A percentile compares a stretch with the other conserved stretches of the same genome.
Conservation (phyloP, 495 filamentous ascomycete genomes). For the Daldinia caldariorum region DNA sequence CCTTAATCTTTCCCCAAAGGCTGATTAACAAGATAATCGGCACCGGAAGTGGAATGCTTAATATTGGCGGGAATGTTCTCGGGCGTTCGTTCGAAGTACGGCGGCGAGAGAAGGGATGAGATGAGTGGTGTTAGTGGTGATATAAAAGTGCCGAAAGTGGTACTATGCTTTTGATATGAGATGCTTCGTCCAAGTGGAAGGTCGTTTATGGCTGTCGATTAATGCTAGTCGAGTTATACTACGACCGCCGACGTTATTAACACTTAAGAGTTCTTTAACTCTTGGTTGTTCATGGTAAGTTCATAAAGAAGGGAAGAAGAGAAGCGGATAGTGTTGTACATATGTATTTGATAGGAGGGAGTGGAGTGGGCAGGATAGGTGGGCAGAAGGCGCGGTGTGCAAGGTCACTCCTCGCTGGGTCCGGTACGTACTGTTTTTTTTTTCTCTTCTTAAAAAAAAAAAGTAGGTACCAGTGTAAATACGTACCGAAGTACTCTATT, state of each 20-base stretch:
- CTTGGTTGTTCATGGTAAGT: slow-evolving; percentile 37
- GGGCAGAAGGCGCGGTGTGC: slow-evolving; percentile 48
- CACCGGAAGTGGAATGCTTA: slow-evolving; percentile 24
- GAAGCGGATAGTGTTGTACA: slow-evolving; percentile 45
- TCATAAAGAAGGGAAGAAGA: slow-evolving; percentile 25
- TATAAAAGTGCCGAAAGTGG: slow-evolving; percentile 22
- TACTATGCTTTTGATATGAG: slow-evolving; percentile 29
- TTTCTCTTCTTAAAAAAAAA: too few relatives aligned
- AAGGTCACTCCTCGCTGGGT: slow-evolving; percentile 35
- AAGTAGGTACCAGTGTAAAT: neutral
- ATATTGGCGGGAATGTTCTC: slow-evolving; percentile 25
- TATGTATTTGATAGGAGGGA: slow-evolving; percentile 50
- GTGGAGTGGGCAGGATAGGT: slow-evolving; percentile 42
- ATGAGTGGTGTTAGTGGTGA: too few relatives aligned
- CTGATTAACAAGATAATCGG: slow-evolving; percentile 33
- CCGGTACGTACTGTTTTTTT: slow-evolving; percentile 38
- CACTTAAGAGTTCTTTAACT: slow-evolving; percentile 37
- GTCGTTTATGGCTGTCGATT: slow-evolving; percentile 24
- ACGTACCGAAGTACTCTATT: slow-evolving; percentile 23
- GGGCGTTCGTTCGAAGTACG: slow-evolving; percentile 20
- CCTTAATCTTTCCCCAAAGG: slow-evolving; percentile 4
- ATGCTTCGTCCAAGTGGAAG: slow-evolving; percentile 14
- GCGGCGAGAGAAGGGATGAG: slow-evolving; percentile 9
- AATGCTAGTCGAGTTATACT: slow-evolving; percentile 38
- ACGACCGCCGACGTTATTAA: slow-evolving; percentile 31